phyloP scores from a whole-genome alignment of 768 basidiomycete genomes.

The Macrocybe gigantea region DNA sequence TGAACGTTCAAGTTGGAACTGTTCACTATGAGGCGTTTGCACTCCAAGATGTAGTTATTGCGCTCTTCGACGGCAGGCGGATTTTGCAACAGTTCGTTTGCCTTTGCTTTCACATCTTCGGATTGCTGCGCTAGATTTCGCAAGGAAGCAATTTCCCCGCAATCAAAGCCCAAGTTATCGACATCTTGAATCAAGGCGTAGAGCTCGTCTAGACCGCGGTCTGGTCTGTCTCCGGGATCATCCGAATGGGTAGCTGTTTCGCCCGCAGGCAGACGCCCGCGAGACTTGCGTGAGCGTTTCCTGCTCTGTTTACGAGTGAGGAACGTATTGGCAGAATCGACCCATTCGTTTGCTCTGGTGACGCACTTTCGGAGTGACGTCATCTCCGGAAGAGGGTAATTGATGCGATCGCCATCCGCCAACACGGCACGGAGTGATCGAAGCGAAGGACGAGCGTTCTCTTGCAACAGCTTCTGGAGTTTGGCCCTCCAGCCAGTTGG shows the following conservation, averaged over 20 bases:
- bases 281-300: conserved; percentile 65
- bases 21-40: conserved; percentile 63
- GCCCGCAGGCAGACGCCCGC: conserved; percentile 48
- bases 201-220: conserved; percentile 67
- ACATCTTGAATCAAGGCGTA: conserved; percentile 67
- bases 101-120: conserved; percentile 57
- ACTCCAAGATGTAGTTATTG: conserved; percentile 56
- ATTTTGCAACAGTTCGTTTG: conserved; percentile 41
- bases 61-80: conserved; percentile 40
- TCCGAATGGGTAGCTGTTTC: conserved; percentile 22
- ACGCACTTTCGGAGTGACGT: conserved; percentile 73
- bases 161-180: conserved; percentile 78
- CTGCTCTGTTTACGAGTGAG: conserved; percentile 74
- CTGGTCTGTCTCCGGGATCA: conserved; percentile 64
- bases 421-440: conserved; percentile 78
- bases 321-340: conserved; percentile 78
- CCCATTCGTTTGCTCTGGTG: conserved; percentile 76
- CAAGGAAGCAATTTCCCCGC: conserved; percentile 62
- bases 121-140: conserved; percentile 52
- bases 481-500: conserved; percentile 75
- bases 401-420: conserved; percentile 86
- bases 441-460: conserved; percentile 66
- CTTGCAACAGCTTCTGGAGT: conserved; percentile 58
- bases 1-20: conserved; percentile 78
- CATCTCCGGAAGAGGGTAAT: conserved; percentile 67